These are phyloP conservation scores for Podospora sp. DNA, from an alignment of 495 filamentous ascomycete genomes.

Conservation along the genomic window DNA sequence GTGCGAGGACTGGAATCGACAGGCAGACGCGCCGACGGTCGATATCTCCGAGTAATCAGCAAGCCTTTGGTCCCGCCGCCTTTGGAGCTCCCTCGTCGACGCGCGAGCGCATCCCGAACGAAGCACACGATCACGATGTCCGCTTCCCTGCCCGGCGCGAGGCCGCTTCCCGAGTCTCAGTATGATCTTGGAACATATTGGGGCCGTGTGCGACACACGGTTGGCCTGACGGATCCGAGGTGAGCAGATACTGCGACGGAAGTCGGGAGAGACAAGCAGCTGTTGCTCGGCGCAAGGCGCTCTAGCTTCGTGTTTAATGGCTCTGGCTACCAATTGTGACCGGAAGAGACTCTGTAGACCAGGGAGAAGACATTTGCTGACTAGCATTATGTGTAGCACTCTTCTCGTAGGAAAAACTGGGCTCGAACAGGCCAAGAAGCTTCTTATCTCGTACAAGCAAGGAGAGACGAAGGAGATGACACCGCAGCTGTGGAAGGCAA, in stretches of 20 bases:
- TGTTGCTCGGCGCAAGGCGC: constrained; percentile 11
- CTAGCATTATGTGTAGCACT: constrained; percentile 56
- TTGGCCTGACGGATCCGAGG: constrained; percentile 92
- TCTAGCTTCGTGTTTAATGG: neutral
- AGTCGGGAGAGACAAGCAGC: neutral
- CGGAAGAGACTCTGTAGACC: neutral
- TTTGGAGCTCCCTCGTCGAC: neutral
- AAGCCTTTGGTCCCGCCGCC: neutral
- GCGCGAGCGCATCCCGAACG: neutral
- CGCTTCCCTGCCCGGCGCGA: constrained; percentile 79
- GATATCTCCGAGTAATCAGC: constrained; percentile 3
- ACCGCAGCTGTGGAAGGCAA: constrained; percentile 88
- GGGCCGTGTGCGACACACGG: constrained; percentile 90
- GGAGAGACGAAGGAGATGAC: constrained; percentile 78
- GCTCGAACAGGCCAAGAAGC: constrained; percentile 78
- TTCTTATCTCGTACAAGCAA: constrained; percentile 80
- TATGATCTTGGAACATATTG: constrained; percentile 93
- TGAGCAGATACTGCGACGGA: constrained; percentile 51
- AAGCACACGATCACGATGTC: constrained; percentile 63
- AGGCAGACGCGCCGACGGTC: neutral
- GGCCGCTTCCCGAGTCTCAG: constrained; percentile 85
- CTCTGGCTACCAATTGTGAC: constrained; percentile 7
- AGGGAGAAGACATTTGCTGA: constrained; percentile 14
- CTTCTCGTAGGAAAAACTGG: constrained; percentile 73
- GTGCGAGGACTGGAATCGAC: neutral